Percentiles rank a stretch among this genome's conserved stretches.
These are phyloP conservation scores for Paradendryphiella salina DNA, from an alignment of 2,329 filamentous ascomycete genomes.

Conservation along the genomic window DNA sequence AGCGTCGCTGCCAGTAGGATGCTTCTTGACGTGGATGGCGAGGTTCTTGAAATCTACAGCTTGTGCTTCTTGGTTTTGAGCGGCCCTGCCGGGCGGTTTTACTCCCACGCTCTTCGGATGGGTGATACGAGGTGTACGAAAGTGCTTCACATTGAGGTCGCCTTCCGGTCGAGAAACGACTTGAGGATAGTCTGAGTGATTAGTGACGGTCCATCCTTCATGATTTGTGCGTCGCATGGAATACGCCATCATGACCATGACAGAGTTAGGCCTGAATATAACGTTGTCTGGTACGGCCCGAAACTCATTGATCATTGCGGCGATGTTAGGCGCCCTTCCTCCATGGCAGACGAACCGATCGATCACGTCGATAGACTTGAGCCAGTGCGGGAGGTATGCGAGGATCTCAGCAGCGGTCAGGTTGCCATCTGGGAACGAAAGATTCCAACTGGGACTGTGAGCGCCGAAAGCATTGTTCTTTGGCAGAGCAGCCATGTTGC, in stretches of 20 bases:
- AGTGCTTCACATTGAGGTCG: slow-evolving; percentile 23
- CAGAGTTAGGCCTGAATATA: slow-evolving; percentile 16
- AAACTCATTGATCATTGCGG: slow-evolving; percentile 22
- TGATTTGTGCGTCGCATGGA: slow-evolving; percentile 25
- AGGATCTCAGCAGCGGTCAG: slow-evolving; percentile 34
- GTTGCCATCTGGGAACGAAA: slow-evolving; percentile 31
- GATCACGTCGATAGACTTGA: slow-evolving; percentile 32
- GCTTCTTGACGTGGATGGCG: slow-evolving; percentile 24
- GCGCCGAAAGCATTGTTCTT: slow-evolving; percentile 31
- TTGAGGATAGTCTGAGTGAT: slow-evolving; percentile 7
- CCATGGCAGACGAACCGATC: slow-evolving; percentile 30
- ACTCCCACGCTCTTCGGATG: slow-evolving; percentile 15
- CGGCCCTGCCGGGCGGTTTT: slow-evolving; percentile 1
- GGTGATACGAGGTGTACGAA: slow-evolving; percentile 22
- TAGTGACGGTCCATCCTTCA: slow-evolving; percentile 19
- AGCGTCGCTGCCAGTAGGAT: slow-evolving; percentile 30
- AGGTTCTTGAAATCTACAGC: slow-evolving; percentile 31
- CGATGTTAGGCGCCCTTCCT: slow-evolving; percentile 12
- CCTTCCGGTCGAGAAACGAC: slow-evolving; percentile 9
- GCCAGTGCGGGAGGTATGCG: slow-evolving; percentile 31
- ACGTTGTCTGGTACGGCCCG: slow-evolving; percentile 9
- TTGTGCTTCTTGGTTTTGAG: slow-evolving; percentile 10
- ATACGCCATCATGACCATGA: slow-evolving; percentile 28
- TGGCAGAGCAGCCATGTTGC: slow-evolving; percentile 13
- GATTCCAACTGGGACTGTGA: slow-evolving; percentile 24